Base-by-base conservation (phyloP, 352 stramenopile species). In the Thalassiosira mediterranea region DNA sequence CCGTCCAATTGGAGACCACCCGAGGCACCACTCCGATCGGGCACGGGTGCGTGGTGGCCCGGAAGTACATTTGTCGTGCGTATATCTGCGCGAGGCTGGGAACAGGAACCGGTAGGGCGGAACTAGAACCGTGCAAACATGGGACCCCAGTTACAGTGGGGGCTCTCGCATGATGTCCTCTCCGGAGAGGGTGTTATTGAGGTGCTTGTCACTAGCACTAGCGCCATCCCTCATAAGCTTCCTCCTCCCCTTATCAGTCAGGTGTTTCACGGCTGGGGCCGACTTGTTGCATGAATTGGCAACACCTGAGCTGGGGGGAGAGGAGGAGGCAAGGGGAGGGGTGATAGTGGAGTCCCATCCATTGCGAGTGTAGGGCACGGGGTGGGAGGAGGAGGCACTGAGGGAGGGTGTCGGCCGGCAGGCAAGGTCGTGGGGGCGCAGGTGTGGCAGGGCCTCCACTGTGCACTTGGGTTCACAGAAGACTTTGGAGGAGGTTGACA, bases 61-160 rank as follows among this genome's bases (percentile, higher is more conserved):
- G 46, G 2, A 34, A 2, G 17, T 70, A 34, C 47, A 70, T 70
- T 32, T 8, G 8, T 40, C 60, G 10, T 60, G 21, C 34, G 34
- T 7, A 13, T 42, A 13, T 42, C 34, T 7, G 7, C 34, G 34
- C 34, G 7, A 13, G 13, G 13, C 7, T 7, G 34, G 7, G 7
- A 13, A 7, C 34, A 42, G 34, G 34, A 13, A 7, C 13, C 7
- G 13, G 34, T 7, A 7, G 7, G 34, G 34, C 34, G 34, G 34
- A 42, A 42, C 34, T 13, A 42, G 34, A 42, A 42, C 7, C 34
- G 34, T 7, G 7, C 34, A 13, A 42, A 42, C 34, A 53, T 53
- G 21, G 46, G 46, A 11, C 46, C 46, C 15, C 15, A 53, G 7
- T 7, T 19, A n/a, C 46, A 19, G 21, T 21, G 15, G 46, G 46